Percentiles rank a stretch among this genome's conserved stretches.
Conservation (phyloP, 768 basidiomycete genomes). For the Rhizopogon vesiculosus region DNA sequence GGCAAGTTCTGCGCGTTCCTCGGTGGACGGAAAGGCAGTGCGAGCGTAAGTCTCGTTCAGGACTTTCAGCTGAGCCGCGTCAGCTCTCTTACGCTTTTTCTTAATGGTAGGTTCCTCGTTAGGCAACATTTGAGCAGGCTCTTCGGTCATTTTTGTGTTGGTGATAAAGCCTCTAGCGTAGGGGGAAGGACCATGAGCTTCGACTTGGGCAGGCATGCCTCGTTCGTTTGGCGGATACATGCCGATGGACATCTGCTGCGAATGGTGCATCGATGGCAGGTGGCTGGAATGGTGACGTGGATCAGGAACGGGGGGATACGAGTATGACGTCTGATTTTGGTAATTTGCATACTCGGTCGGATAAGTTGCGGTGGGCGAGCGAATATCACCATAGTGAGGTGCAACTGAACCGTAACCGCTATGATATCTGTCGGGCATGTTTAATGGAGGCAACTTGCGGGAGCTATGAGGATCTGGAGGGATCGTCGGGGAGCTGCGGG, state of each 20-base stretch:
- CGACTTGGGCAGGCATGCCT: slow-evolving; percentile 35
- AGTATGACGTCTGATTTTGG: slow-evolving; percentile 28
- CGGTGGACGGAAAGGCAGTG: slow-evolving; percentile 85
- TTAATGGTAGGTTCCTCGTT: slow-evolving; percentile 70
- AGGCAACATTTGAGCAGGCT: slow-evolving; percentile 30
- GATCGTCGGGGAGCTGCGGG: slow-evolving; percentile 45
- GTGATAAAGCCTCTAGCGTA: slow-evolving; percentile 42
- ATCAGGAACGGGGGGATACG: slow-evolving; percentile 32
- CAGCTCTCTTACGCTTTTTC: slow-evolving; percentile 85
- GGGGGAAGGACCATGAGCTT: slow-evolving; percentile 36
- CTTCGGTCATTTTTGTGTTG: slow-evolving; percentile 26
- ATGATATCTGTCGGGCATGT: slow-evolving; percentile 46
- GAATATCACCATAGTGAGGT: slow-evolving; percentile 40
- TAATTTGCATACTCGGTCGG: slow-evolving; percentile 50
- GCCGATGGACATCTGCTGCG: slow-evolving; percentile 24
- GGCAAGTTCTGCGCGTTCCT: slow-evolving; percentile 75
- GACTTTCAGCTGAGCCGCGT: slow-evolving; percentile 73
- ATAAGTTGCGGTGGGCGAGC: slow-evolving; percentile 63
- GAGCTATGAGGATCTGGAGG: slow-evolving; percentile 45
- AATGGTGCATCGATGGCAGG: slow-evolving; percentile 19
- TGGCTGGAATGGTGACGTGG: slow-evolving; percentile 27
- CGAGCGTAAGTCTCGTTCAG: slow-evolving; percentile 77
- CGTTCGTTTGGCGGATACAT: slow-evolving; percentile 28
- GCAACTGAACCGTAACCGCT: slow-evolving; percentile 33
- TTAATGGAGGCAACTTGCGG: slow-evolving; percentile 56